These are phyloP conservation scores for Echeveria elegans DNA, from an alignment of 164 flowering plant species.

Conservation along the genomic window DNA sequence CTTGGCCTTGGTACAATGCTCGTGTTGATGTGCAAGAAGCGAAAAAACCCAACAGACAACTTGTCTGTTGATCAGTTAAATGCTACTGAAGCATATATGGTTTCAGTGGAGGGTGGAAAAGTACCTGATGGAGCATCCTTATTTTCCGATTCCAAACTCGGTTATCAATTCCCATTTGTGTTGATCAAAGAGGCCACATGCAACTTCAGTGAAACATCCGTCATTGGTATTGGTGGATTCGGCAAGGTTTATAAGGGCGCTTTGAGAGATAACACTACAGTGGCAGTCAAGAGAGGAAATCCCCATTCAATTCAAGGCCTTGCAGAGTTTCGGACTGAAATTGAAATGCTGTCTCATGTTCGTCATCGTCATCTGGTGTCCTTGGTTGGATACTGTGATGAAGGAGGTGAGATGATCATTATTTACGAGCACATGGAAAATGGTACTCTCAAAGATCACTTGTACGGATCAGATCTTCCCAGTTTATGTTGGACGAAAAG, in stretches of 20 bases:
- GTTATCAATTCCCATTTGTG: slow-evolving; percentile 48
- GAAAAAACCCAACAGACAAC: slow-evolving; percentile 19
- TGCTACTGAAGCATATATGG: slow-evolving; percentile 9
- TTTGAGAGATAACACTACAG: slow-evolving; percentile 43
- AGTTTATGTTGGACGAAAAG: slow-evolving; percentile 62
- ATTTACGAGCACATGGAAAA: slow-evolving; percentile 81
- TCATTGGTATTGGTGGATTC: slow-evolving; percentile 84
- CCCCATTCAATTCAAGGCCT: slow-evolving; percentile 49
- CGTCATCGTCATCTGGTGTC: slow-evolving; percentile 84
- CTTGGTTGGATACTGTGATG: slow-evolving; percentile 77
- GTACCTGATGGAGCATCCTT: slow-evolving; percentile 16
- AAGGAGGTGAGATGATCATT: slow-evolving; percentile 60
- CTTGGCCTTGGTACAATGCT: slow-evolving; percentile 18
- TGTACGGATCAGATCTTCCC: slow-evolving; percentile 49
- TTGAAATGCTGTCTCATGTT: slow-evolving; percentile 73
- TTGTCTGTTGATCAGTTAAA: slow-evolving; percentile 18
- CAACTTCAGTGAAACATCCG: slow-evolving; percentile 48
- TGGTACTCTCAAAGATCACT: slow-evolving; percentile 62
- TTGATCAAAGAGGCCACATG: slow-evolving; percentile 67
- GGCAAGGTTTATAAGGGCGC: slow-evolving; percentile 81
- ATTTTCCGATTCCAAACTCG: slow-evolving; percentile 24
- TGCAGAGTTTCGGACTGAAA: slow-evolving; percentile 64
- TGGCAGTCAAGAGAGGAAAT: slow-evolving; percentile 73
- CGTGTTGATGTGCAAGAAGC: slow-evolving; percentile 31
- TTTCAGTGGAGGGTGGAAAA: slow-evolving; percentile 12